These are phyloP conservation scores for Pogostemon cablin DNA, from an alignment of 257 asterid genomes.

Conservation along the genomic window DNA sequence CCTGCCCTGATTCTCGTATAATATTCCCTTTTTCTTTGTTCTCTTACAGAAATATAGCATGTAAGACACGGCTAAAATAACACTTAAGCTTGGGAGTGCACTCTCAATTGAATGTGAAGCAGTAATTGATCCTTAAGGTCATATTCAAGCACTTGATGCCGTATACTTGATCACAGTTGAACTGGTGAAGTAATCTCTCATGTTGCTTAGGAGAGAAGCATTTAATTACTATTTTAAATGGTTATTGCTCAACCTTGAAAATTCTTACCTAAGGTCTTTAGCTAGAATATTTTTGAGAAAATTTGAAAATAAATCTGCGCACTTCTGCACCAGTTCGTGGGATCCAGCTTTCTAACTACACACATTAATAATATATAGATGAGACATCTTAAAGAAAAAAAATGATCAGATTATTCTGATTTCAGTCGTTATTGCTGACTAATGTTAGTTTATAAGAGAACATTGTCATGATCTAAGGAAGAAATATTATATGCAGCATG, in stretches of 20 bases:
- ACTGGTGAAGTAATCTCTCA: conserved; percentile 16
- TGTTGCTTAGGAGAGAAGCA: background rate
- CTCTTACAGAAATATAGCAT: conserved; percentile 62
- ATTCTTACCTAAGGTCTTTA: conserved; percentile 13
- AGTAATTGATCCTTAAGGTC: conserved; percentile 72
- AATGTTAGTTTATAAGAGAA: no score
- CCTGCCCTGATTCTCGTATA: background rate
- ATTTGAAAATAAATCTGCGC: background rate
- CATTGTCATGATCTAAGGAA: no score
- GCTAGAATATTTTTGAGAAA: conserved; percentile 1
- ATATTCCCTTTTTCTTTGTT: background rate
- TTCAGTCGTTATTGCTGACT: no score
- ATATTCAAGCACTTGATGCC: conserved; percentile 79
- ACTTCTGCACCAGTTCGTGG: no score
- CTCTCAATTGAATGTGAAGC: conserved; percentile 93
- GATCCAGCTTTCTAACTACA: no score
- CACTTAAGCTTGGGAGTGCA: conserved; percentile 88
- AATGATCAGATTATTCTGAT: no score
- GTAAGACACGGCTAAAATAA: conserved; percentile 88
- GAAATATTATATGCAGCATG: no score
- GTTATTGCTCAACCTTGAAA: background rate
- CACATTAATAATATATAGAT: no score
- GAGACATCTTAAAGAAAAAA: no score
- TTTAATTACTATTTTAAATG: background rate
- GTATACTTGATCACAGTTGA: conserved; percentile 85